Conservation (phyloP, 805 yeast genomes). For the Blastobotrys parvus region DNA sequence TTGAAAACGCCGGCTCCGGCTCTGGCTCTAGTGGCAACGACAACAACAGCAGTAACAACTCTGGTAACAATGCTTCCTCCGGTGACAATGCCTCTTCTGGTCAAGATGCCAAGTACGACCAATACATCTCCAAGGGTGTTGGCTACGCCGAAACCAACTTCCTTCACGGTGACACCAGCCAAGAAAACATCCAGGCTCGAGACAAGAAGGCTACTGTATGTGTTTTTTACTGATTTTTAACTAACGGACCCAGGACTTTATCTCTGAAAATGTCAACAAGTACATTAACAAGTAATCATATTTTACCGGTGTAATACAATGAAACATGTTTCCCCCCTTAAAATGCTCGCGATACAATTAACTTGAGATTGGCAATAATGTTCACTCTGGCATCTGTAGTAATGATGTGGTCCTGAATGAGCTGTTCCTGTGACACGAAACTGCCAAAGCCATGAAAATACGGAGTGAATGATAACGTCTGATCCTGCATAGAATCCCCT, state of each 20-base stretch:
- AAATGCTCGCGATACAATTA: not conserved
- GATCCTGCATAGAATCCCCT: not conserved
- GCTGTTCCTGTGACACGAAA: not conserved
- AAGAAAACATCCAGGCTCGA: constrained; percentile 11
- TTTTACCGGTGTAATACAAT: not conserved
- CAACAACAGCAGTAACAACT: constrained; percentile 6
- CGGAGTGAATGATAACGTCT: not conserved
- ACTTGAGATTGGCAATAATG: not conserved
- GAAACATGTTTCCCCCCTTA: not conserved
- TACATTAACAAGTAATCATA: constrained; percentile 4
- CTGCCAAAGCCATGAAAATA: not conserved
- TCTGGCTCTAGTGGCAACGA: constrained; percentile 2
- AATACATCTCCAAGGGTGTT: constrained; percentile 27
- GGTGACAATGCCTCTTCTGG: not conserved
- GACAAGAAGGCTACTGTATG: constrained; percentile 13
- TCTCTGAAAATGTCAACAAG: constrained; percentile 12
- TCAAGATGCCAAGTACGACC: constrained; percentile 19
- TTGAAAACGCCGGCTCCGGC: constrained; percentile 6
- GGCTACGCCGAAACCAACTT: constrained; percentile 16
- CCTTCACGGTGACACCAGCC: constrained; percentile 11
- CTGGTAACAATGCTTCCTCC: constrained; percentile 8
- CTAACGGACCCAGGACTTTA: constrained; percentile 7
- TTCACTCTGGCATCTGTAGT: not conserved
- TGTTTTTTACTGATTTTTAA: not conserved
- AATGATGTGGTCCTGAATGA: not conserved